Evolutionary conservation across 495 filamentous ascomycete species (phyloP).

Genomic region (Penicillium fimorum): DNA sequence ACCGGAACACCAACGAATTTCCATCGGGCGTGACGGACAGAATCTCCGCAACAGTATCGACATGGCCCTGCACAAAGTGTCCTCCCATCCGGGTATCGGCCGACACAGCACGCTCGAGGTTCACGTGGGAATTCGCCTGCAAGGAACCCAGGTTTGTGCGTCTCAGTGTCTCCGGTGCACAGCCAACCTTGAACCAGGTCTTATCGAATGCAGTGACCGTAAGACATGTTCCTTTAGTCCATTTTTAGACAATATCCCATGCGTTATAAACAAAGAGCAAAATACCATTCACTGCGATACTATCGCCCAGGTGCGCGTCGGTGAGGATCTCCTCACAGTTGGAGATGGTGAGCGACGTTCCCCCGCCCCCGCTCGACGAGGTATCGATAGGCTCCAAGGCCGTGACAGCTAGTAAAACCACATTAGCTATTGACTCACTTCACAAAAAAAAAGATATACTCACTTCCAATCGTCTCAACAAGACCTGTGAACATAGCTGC

Average conservation of each 20-base stretch:
- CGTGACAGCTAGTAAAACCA: constrained; percentile 62
- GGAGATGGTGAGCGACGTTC: constrained; percentile 87
- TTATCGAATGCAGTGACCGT: constrained; percentile 78
- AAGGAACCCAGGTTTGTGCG: constrained; percentile 88
- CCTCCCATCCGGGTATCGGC: constrained; percentile 82
- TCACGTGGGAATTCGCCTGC: constrained; percentile 58
- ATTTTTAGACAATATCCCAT: constrained; percentile 9
- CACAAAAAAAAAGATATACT: constrained; percentile 21
- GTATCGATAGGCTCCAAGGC: constrained; percentile 76
- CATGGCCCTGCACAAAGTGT: constrained; percentile 83
- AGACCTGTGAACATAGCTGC: constrained; percentile 92
- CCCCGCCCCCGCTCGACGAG: constrained; percentile 63
- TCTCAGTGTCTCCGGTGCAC: constrained; percentile 94
- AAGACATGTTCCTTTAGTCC: constrained; percentile 67
- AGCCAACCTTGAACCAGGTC: constrained; percentile 81
- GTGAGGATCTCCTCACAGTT: constrained; percentile 69
- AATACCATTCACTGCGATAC: constrained; percentile 84
- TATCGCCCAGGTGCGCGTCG: constrained; percentile 86
- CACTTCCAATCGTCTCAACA: constrained; percentile 92
- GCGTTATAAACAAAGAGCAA: not conserved
- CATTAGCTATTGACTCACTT: constrained; percentile 18
- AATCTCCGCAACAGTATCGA: constrained; percentile 82
- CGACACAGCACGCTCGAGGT: constrained; percentile 89
- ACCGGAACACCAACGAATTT: constrained; percentile 82
- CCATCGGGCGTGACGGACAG: constrained; percentile 69